Evolutionary conservation across 2,329 filamentous ascomycete species (phyloP), one percentile per base, ranked within the genome.

Genomic region (Amylocarpus encephaloides): DNA sequence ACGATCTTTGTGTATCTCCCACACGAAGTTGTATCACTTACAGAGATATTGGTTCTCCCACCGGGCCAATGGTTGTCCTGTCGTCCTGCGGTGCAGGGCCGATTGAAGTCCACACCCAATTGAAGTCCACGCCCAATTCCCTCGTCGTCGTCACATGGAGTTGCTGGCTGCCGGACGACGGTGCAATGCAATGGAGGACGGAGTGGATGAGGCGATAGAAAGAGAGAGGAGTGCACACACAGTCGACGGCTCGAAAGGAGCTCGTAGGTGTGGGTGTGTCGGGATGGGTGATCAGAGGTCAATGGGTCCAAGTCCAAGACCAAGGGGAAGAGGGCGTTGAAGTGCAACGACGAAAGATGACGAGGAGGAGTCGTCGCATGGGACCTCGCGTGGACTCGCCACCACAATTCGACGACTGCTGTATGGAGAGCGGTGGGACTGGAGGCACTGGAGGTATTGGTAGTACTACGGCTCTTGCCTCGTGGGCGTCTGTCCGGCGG

Each of bases 1-100:
- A n/a, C 53, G 52, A 50, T 12, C 48, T 38, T 56, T 51, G 53
- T 51, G 53, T 59, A 54, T 55, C 57, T 46, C 45, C 43, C 32
- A 49, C 42, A 49, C 32, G 41, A 51, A 43, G 48, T 48, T 47
- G 43, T 54, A 47, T 44, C 50, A 64, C 63, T 59, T 55, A 65
- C 63, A 61, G 50, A 56, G 55, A 39, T 59, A 55, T 56, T 59
- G 26, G 57, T 62, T 53, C 62, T 62, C 48, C 58, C 58, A 57
- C 60, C 60, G 55, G 53, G 53, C 58, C 58, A 58, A 55, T 58
- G 55, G 48, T 59, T 59, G 55, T 56, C 51, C 49, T 59, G 55
- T 56, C 51, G 50, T 60, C 56, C 60, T 64, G 59, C 60, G 59
- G 59, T 62, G 60, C 63, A 64, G 62, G 64, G 64, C 62, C 59